These are phyloP conservation scores for Narthecium ossifragum DNA, from an alignment of 106 monocot species.

Conservation along the genomic window DNA sequence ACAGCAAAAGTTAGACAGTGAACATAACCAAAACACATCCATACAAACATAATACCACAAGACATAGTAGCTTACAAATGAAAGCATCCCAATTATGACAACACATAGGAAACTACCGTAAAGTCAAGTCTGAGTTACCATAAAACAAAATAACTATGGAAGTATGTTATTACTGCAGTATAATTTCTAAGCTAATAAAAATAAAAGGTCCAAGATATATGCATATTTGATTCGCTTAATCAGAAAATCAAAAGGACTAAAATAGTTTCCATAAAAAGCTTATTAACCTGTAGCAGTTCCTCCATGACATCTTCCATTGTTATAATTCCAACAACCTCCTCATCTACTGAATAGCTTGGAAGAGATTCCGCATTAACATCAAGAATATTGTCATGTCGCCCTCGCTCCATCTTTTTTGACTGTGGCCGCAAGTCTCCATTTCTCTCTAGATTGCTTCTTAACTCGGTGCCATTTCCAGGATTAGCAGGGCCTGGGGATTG, in stretches of 20 bases:
- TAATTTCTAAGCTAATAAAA: neutral
- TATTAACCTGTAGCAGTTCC: constrained; percentile 89
- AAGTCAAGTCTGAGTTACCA: too few species aligned
- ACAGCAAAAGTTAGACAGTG: too few species aligned
- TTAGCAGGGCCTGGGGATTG: constrained; percentile 24
- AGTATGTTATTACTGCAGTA: too few species aligned
- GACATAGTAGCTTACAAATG: too few species aligned
- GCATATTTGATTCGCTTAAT: neutral
- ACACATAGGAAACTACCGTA: too few species aligned
- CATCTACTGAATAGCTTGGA: constrained; percentile 76
- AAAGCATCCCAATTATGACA: too few species aligned
- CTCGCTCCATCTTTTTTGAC: constrained; percentile 60
- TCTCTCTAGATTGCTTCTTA: constrained; percentile 40
- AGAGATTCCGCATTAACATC: constrained; percentile 70
- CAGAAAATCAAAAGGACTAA: neutral
- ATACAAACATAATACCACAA: too few species aligned
- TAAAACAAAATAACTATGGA: too few species aligned
- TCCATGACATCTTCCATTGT: constrained; percentile 99
- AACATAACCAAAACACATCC: too few species aligned
- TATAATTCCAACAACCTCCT: constrained; percentile 95
- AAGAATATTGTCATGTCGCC: constrained; percentile 69
- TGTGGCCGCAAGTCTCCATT: constrained; percentile 41
- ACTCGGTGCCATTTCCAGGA: constrained; percentile 29
- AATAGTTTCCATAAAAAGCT: neutral
- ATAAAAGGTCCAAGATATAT: neutral